These are phyloP conservation scores for Meyerozyma athensensis DNA, from an alignment of 1,139 yeast species.

Conservation along the genomic window DNA sequence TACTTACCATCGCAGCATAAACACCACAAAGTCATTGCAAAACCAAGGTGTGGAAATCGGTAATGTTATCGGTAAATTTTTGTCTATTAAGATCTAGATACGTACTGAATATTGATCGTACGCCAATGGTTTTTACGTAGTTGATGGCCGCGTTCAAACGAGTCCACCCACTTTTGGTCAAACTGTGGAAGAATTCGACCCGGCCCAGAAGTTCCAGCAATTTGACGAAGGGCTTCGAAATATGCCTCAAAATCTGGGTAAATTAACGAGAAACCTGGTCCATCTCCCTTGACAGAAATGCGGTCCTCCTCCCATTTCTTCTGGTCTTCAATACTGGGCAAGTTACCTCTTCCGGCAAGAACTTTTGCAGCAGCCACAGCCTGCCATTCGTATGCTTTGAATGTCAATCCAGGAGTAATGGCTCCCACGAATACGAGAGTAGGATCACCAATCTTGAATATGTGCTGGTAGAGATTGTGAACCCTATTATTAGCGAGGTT, in stretches of 20 bases:
- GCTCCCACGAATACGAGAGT: conserved; percentile 31
- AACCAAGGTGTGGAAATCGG: background rate
- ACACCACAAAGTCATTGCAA: background rate
- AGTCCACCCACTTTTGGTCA: conserved; percentile 19
- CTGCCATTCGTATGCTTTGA: conserved; percentile 4
- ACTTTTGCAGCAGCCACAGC: conserved; percentile 3
- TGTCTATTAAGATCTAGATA: background rate
- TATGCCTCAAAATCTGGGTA: conserved; percentile 21
- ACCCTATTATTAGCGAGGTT: conserved; percentile 30
- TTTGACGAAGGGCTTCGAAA: conserved; percentile 17
- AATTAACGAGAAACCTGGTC: conserved; percentile 14
- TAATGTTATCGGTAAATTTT: background rate
- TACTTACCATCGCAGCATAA: background rate
- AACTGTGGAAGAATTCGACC: conserved; percentile 21
- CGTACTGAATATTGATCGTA: background rate
- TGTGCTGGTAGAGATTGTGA: conserved; percentile 35
- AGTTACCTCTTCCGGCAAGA: background rate
- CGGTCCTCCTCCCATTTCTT: conserved; percentile 1
- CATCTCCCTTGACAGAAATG: conserved; percentile 1
- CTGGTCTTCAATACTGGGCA: conserved; percentile 3
- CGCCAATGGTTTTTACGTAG: background rate
- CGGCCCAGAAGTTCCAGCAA: conserved; percentile 22
- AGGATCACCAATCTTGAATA: conserved; percentile 43
- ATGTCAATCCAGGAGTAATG: conserved; percentile 3
- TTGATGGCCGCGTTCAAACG: conserved; percentile 18